Base-by-base conservation (phyloP, 768 basidiomycete species). In the Tephrocybe sp. region DNA sequence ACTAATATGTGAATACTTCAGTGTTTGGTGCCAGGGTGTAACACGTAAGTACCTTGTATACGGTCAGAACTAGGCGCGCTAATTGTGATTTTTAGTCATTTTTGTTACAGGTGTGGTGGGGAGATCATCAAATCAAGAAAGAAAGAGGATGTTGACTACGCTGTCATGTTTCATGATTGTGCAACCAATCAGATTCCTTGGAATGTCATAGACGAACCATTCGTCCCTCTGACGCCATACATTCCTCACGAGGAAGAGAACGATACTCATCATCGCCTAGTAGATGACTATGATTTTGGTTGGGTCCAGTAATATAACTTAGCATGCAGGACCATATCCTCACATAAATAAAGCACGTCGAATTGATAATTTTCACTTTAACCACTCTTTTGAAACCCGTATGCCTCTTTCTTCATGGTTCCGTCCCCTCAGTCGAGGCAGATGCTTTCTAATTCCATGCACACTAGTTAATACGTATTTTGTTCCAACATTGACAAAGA, bases 1-100 rank as follows among this genome's bases (percentile, higher is more conserved):
- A 12, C 29, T 12, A 30, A 30, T 30, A 30, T 12, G 6, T 7
- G 15, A 4, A 7, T 18, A 12, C 22, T 24, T 19, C 49, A 82
- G 80, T 83, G 80, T 57, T 71, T 74, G 37, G 37, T 76, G 2
- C 78, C 79, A 2, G 78, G 73, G n/a, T 83, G 81, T 61, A 80
- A 81, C 53, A 72, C 74, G 53, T 69, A 34, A 34, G 13, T 6
- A 45, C 60, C 65, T 52, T 27, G 12, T 21, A n/a, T n/a, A n/a
- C n/a, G n/a, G 19, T 30, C 39, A 15, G 30, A 6, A 36, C 10
- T 30, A 7, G 29, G 12, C 29, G 12, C 34, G 19, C 39, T 47
- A 13, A 44, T 16, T 2, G 19, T 18, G 46, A 15, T 21, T 39
- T 44, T 1, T 22, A 66, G 65, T 10, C 79, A 80, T 53, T 81